phyloP scores from a whole-genome alignment of 2,329 filamentous ascomycete species.

The Fusarium longipes region DNA sequence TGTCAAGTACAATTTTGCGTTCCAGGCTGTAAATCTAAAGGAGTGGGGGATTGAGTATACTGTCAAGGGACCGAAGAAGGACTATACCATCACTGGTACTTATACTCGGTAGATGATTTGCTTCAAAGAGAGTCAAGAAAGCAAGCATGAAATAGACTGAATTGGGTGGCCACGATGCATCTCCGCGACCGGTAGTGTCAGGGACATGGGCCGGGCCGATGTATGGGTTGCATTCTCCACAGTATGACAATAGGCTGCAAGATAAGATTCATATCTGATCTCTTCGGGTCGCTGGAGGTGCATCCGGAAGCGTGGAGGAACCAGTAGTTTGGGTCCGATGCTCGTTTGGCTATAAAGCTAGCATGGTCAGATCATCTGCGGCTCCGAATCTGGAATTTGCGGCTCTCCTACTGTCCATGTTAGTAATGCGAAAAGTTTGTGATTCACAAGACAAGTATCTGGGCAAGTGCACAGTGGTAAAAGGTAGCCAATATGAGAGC shows the following conservation, averaged over 20 bases:
- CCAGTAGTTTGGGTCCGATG: not conserved
- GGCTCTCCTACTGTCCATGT: no score
- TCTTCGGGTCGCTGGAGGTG: conserved; percentile 1
- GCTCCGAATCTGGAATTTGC: not conserved
- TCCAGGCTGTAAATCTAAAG: conserved; percentile 65
- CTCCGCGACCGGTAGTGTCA: not conserved
- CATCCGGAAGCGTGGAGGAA: conserved; percentile 8
- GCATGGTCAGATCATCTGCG: conserved; percentile 3
- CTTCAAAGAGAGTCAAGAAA: not conserved
- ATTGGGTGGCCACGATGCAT: not conserved
- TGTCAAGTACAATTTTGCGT: conserved; percentile 75
- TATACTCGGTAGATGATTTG: conserved; percentile 57
- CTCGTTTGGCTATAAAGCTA: not conserved
- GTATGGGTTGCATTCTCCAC: conserved; percentile 7
- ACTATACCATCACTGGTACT: conserved; percentile 70
- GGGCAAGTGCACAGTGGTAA: not conserved
- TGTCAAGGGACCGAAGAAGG: conserved; percentile 78
- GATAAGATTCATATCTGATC: conserved; percentile 8
- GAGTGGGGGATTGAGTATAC: conserved; percentile 72
- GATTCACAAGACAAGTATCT: no score
- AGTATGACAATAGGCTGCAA: not conserved
- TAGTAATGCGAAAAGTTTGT: not conserved
- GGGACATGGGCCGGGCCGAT: conserved; percentile 13
- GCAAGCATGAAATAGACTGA: not conserved
- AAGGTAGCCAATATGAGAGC: not conserved